phyloP scores from a whole-genome alignment of 2,329 filamentous ascomycete genomes.

The Chalaropsis ovoidea region DNA sequence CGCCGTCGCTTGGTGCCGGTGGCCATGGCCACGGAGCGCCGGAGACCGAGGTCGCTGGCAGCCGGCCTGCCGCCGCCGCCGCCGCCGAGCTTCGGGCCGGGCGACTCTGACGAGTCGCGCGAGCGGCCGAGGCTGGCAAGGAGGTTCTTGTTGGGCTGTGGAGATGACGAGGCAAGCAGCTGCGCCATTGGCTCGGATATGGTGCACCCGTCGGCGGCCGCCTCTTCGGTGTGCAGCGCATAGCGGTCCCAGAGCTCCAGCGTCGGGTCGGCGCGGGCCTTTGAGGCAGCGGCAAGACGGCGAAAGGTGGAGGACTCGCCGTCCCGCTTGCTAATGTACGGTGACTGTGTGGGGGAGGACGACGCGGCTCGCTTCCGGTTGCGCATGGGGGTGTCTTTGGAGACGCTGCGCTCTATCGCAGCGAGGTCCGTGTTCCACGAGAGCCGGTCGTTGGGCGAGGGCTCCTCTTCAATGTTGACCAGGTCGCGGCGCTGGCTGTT shows the following conservation, averaged over 20 bases:
- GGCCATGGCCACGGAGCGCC: constrained; percentile 21
- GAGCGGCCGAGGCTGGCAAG: neutral
- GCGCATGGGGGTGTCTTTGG: constrained; percentile 43
- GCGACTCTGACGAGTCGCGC: neutral
- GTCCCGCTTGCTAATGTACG: constrained; percentile 30
- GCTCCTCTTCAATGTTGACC: constrained; percentile 38
- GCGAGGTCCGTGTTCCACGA: constrained; percentile 49
- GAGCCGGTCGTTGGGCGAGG: constrained; percentile 52
- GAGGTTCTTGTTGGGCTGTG: constrained; percentile 46
- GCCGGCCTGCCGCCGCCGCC: neutral
- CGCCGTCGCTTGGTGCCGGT: constrained; percentile 20
- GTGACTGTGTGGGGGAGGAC: constrained; percentile 63
- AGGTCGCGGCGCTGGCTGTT: constrained; percentile 39
- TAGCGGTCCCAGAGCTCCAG: constrained; percentile 70
- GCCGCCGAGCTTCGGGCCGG: constrained; percentile 5
- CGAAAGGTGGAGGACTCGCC: constrained; percentile 24
- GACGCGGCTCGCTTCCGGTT: constrained; percentile 58
- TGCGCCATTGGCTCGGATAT: constrained; percentile 21
- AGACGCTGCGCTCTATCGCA: constrained; percentile 36
- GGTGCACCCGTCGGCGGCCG: neutral
- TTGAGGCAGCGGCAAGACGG: constrained; percentile 23
- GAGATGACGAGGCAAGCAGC: constrained; percentile 48
- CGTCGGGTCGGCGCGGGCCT: constrained; percentile 59
- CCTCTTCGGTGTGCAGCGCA: constrained; percentile 39
- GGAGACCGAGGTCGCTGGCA: constrained; percentile 16